Percentiles rank a stretch among this genome's conserved stretches.
These are phyloP conservation scores for Vachellia collinsii DNA, from an alignment of 306 rosid species.

Conservation along the genomic window DNA sequence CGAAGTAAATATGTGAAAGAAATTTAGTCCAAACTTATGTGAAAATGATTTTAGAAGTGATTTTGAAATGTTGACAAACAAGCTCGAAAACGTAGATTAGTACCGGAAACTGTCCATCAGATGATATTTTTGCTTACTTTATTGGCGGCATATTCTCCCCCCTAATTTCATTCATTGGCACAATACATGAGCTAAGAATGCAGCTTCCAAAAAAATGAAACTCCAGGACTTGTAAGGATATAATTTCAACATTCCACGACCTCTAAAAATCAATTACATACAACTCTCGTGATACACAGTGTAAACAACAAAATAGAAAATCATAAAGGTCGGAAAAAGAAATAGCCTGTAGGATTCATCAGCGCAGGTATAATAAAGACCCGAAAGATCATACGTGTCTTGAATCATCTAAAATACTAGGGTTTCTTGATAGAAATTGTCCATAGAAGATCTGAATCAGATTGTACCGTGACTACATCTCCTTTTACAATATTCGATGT, in stretches of 20 bases:
- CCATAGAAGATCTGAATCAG: conserved; percentile 97
- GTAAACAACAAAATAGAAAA: conserved; percentile 1
- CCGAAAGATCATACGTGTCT: conserved; percentile 15
- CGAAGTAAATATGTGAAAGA: no score
- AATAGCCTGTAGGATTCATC: conserved; percentile 19
- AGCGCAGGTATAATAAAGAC: background rate
- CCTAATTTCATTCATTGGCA: no score
- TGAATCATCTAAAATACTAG: conserved; percentile 40
- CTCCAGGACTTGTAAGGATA: no score
- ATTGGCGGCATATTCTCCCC: no score
- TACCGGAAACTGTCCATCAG: no score
- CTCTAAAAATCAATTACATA: conserved; percentile 23
- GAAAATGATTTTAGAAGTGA: no score
- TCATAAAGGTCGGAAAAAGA: conserved; percentile 30
- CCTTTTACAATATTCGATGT: conserved; percentile 77
- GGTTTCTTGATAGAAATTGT: conserved; percentile 75
- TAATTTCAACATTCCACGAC: conserved; percentile 20
- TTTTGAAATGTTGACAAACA: no score
- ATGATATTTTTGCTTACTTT: no score
- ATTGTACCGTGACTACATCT: conserved; percentile 73
- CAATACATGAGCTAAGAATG: no score
- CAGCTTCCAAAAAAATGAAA: no score
- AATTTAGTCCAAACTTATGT: no score
- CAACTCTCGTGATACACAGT: conserved; percentile 30
- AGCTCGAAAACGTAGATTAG: no score